phyloP scores from a whole-genome alignment of 768 basidiomycete genomes.

The Rhodotorula graminis region DNA sequence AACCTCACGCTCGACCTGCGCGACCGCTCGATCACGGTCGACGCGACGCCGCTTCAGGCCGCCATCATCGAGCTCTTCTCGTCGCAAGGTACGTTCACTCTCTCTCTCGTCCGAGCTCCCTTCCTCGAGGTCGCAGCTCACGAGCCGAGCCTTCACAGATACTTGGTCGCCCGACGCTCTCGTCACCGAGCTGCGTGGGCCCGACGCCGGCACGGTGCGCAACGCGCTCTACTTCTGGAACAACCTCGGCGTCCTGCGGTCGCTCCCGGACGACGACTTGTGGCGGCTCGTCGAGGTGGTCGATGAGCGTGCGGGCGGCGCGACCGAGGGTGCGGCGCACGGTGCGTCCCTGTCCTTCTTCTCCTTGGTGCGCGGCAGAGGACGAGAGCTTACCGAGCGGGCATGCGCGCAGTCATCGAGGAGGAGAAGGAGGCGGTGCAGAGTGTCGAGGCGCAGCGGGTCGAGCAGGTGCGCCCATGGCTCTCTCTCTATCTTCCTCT shows the following conservation, averaged over 20 bases:
- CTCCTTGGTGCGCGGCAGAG: not conserved
- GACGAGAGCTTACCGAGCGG: not conserved
- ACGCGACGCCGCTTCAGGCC: conserved; percentile 83
- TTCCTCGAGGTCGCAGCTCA: not conserved
- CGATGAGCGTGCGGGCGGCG: not conserved
- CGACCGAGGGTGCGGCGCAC: not conserved
- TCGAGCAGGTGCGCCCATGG: conserved; percentile 17
- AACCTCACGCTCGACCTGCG: conserved; percentile 72
- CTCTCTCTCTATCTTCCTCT: no score
- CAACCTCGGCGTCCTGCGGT: conserved; percentile 64
- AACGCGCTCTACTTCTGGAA: conserved; percentile 80
- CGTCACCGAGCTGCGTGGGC: conserved; percentile 58
- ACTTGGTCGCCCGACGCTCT: conserved; percentile 70
- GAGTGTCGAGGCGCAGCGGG: conserved; percentile 30
- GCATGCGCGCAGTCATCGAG: conserved; percentile 23
- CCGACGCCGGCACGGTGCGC: conserved; percentile 61
- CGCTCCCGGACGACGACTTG: conserved; percentile 53
- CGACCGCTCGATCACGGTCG: conserved; percentile 68
- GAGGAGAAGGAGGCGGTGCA: conserved; percentile 41
- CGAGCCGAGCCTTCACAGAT: not conserved
- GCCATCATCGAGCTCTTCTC: conserved; percentile 83
- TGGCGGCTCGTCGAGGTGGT: conserved; percentile 63
- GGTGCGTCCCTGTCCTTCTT: not conserved
- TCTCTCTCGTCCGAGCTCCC: not conserved
- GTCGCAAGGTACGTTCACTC: conserved; percentile 57